Percentiles rank a stretch among this genome's conserved stretches.
Conservation (phyloP, 257 asterid genomes). For the Fraxinus cuspidata region DNA sequence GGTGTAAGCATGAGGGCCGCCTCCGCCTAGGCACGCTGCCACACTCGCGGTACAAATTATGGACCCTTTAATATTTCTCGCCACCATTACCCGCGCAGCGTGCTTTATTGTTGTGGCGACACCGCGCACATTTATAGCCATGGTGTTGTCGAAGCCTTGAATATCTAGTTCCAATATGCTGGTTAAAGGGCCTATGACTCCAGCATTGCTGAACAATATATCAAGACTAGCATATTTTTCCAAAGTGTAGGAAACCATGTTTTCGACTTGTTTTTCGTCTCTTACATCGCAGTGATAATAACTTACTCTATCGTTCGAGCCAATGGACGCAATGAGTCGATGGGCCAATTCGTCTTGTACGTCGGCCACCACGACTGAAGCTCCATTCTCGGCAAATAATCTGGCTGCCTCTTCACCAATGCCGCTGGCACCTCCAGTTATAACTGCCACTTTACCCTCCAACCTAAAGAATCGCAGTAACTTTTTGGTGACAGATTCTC, state of each 20-base stretch:
- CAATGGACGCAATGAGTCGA: constrained; percentile 33
- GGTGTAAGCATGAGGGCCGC: constrained; percentile 56
- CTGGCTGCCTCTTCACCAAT: constrained; percentile 60
- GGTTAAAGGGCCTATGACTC: constrained; percentile 38
- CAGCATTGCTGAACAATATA: constrained; percentile 68
- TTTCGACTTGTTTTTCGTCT: constrained; percentile 57
- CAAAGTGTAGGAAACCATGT: constrained; percentile 41
- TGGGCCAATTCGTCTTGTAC: constrained; percentile 55
- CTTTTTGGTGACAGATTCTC: background rate
- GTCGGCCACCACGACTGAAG: constrained; percentile 56
- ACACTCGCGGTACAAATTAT: constrained; percentile 67
- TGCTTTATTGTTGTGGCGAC: constrained; percentile 65
- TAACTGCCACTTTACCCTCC: constrained; percentile 68
- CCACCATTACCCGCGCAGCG: constrained; percentile 68
- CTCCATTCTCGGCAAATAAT: constrained; percentile 56
- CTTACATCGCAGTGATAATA: constrained; percentile 63
- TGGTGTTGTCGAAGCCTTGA: constrained; percentile 35
- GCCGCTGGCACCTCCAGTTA: constrained; percentile 84
- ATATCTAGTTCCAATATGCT: constrained; percentile 54
- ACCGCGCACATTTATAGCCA: constrained; percentile 56
- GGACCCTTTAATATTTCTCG: constrained; percentile 42
- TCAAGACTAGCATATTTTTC: constrained; percentile 44
- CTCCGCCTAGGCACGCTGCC: constrained; percentile 53
- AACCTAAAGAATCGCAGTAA: constrained; percentile 26
- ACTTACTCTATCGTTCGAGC: constrained; percentile 35